A percentile compares a stretch with the other conserved stretches of the same genome.
phyloP scores from a whole-genome alignment of 1,284 basidiomycete genomes.

The Sporisorium reilianum region DNA sequence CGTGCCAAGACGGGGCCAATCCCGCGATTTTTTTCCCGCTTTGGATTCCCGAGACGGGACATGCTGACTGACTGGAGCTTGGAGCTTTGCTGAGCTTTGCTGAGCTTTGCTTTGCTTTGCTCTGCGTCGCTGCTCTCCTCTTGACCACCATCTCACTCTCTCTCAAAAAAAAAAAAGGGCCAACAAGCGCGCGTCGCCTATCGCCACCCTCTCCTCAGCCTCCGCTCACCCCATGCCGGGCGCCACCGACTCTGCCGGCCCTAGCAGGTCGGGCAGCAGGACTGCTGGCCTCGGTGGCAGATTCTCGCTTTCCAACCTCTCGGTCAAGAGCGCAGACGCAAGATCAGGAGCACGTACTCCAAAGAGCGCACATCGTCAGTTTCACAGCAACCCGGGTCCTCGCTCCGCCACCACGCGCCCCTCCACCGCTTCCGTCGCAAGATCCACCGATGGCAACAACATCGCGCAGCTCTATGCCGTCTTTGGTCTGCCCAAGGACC shows the following conservation, averaged over 20 bases:
- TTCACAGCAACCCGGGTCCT: slow-evolving; percentile 26
- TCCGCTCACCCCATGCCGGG: slow-evolving; percentile 11
- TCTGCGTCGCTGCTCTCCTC: background rate
- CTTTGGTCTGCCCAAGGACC: slow-evolving; percentile 72
- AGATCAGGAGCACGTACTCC: slow-evolving; percentile 30
- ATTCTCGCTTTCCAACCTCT: slow-evolving; percentile 51
- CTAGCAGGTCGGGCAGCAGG: slow-evolving; percentile 33
- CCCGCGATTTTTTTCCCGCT: too few species aligned
- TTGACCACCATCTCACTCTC: slow-evolving; percentile 6
- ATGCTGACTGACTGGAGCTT: background rate
- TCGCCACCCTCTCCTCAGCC: background rate
- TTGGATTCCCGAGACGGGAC: too few species aligned
- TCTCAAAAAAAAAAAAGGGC: too few species aligned
- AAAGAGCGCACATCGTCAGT: slow-evolving; percentile 20
- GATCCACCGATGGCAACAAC: slow-evolving; percentile 61
- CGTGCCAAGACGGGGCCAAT: too few species aligned
- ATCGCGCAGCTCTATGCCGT: slow-evolving; percentile 72
- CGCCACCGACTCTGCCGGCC: slow-evolving; percentile 19
- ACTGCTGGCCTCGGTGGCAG: slow-evolving; percentile 27
- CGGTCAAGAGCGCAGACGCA: slow-evolving; percentile 32
- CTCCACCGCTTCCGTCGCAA: slow-evolving; percentile 22
- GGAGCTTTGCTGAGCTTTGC: background rate
- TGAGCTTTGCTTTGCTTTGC: background rate
- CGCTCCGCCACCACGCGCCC: slow-evolving; percentile 12
- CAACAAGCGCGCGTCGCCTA: too few species aligned